Evolutionary conservation across 2,329 filamentous ascomycete species (phyloP).

Genomic region (Aspergillus glaucus): DNA sequence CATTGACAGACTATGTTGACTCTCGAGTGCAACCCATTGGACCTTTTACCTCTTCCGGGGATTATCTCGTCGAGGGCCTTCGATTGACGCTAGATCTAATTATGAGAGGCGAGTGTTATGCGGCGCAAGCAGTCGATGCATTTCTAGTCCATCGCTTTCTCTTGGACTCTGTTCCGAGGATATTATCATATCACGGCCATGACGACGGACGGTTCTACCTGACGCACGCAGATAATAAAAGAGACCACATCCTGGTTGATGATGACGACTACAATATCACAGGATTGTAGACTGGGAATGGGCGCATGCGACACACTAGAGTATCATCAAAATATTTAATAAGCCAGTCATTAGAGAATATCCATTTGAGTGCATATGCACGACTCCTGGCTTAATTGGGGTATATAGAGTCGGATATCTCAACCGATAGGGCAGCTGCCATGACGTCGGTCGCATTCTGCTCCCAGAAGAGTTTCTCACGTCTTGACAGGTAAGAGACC

Average conservation of each 20-base stretch:
- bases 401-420: no score
- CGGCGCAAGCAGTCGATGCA: slow-evolving; percentile 25
- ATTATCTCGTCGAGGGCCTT: slow-evolving; percentile 33
- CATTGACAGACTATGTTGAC: slow-evolving; percentile 29
- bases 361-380: no score
- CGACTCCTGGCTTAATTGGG: no score
- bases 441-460: no score
- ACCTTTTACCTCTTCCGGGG: slow-evolving; percentile 28
- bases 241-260: slow-evolving; percentile 45
- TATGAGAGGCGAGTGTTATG: slow-evolving; percentile 31
- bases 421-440: no score
- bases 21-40: slow-evolving; percentile 21
- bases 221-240: slow-evolving; percentile 46
- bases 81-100: slow-evolving; percentile 34
- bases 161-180: slow-evolving; percentile 24
- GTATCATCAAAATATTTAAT: no score
- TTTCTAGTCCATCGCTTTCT: slow-evolving; percentile 42
- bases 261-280: slow-evolving; percentile 42
- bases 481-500: no score
- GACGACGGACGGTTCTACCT: slow-evolving; percentile 37
- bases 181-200: slow-evolving; percentile 9
- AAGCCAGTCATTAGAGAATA: no score
- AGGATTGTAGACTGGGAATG: slow-evolving; percentile 47
- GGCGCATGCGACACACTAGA: slow-evolving; percentile 12
- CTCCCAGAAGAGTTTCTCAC: no score